Conservation (phyloP, 352 stramenopile genomes). For the Pythium myriotylum region DNA sequence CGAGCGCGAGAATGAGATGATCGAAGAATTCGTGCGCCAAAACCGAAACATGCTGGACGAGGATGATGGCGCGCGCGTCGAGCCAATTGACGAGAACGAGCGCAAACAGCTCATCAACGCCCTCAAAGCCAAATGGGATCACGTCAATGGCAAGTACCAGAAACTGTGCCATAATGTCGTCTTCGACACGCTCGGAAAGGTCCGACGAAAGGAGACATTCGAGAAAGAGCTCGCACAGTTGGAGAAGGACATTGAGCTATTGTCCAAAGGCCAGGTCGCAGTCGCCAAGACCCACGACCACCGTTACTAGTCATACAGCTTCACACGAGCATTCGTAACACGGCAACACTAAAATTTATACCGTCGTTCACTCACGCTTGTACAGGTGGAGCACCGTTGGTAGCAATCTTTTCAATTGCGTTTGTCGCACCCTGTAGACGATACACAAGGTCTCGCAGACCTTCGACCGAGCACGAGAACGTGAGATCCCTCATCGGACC, state of each 20-base stretch:
- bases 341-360: not conserved
- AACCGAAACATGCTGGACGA: conserved; percentile 88
- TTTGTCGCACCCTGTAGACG: conserved; percentile 64
- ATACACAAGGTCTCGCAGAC: conserved; percentile 72
- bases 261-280: conserved; percentile 77
- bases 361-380: not conserved
- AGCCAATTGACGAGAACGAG: conserved; percentile 87
- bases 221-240: conserved; percentile 92
- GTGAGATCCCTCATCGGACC: conserved; percentile 36
- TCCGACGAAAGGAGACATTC: conserved; percentile 92
- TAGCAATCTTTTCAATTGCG: conserved; percentile 58
- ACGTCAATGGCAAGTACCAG: conserved; percentile 94
- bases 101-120: conserved; percentile 81
- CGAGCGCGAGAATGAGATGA: conserved; percentile 91
- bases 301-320: conserved; percentile 35
- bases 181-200: conserved; percentile 92
- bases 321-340: not conserved
- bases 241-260: conserved; percentile 91
- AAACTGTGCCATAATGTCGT: conserved; percentile 94
- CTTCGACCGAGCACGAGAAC: conserved; percentile 74
- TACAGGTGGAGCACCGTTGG: no score
- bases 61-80: conserved; percentile 50
- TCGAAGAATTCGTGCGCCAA: conserved; percentile 90
- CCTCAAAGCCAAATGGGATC: conserved; percentile 94
- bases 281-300: conserved; percentile 53